Conservation (phyloP, 768 basidiomycete species). For the Mycena galericulata region DNA sequence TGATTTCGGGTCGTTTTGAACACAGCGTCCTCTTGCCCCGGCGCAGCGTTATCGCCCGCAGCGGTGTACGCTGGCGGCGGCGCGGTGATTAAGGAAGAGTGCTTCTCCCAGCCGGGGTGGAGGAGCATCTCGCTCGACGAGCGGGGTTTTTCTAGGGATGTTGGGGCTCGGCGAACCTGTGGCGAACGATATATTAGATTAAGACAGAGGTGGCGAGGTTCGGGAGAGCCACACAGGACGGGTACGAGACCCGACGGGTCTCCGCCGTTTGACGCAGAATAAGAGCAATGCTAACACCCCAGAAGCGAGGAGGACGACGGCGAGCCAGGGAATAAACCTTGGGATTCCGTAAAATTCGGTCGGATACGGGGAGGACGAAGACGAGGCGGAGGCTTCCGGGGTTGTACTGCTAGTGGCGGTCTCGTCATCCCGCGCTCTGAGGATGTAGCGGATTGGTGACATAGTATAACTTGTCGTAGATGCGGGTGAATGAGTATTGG, state of each 20-base stretch:
- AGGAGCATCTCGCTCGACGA: background rate
- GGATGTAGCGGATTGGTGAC: background rate
- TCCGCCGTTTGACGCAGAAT: background rate
- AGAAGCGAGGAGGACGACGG: background rate
- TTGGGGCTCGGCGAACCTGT: background rate
- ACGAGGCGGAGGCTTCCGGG: background rate
- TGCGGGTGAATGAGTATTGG: background rate
- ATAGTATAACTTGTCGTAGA: background rate
- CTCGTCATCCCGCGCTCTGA: background rate
- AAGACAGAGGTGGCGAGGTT: background rate
- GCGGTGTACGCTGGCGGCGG: constrained; percentile 15
- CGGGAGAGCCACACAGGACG: background rate
- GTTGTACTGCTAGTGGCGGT: background rate
- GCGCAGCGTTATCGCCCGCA: constrained; percentile 9
- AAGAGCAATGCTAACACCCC: background rate
- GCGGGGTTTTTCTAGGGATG: background rate
- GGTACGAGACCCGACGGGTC: too few species aligned
- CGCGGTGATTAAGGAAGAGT: background rate
- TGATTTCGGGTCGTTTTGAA: constrained; percentile 10
- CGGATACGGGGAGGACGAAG: background rate
- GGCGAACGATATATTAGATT: too few species aligned
- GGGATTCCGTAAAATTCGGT: too few species aligned
- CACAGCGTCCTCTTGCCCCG: constrained; percentile 19
- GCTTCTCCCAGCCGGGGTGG: background rate
- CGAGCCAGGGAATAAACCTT: background rate